Base-by-base conservation (phyloP, 2,329 filamentous ascomycete species). In the Samsoniella hepiali region DNA sequence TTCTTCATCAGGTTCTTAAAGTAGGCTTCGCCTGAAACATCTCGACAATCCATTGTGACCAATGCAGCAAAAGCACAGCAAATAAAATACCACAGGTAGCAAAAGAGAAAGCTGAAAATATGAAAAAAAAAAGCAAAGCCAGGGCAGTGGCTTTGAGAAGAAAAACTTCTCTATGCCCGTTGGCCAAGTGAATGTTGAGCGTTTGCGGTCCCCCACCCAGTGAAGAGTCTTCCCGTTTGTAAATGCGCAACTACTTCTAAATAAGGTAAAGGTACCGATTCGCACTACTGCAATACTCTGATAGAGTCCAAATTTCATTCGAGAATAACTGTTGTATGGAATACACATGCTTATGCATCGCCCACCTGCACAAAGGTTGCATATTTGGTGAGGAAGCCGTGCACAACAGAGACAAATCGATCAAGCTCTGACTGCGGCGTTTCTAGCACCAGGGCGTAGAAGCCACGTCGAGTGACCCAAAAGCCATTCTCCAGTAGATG, bases 401-500 rank as follows among this genome's bases (percentile, higher is more conserved):
- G 53, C 3, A 80, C 77, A 44, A 70, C 72, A 1, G 65, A 63
- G 1, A 79, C 76, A 66, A 81, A 80, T 32, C 72, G 69, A 59
- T 80, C 75, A 36, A 80, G 63, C 68, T 79, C 78, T 10, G 71
- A 69, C 22, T 74, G 67, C 1, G 77, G 72, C 11, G 77, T 78
- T 36, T 69, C 73, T 29, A 81, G 65, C 15, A 77, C 74, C 61
- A 81, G 67, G 2, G 78, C 75, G 38, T 79, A 73, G 60, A 75
- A 75, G 0, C 79, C 79, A 44, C 78, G 71, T 2, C 75, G 68
- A 1, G 77, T 75, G 10, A 78, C 67, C 74, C 78, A 82, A 61
- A 78, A 81, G 0, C 76, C 75, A 11, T 74, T 71, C 57, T 80
- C 74, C 53, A 81, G 64, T 77, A 81, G 79, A 63, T 81, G 76